Conservation (phyloP, 805 yeast genomes). For the Henningerozyma blattae region DNA sequence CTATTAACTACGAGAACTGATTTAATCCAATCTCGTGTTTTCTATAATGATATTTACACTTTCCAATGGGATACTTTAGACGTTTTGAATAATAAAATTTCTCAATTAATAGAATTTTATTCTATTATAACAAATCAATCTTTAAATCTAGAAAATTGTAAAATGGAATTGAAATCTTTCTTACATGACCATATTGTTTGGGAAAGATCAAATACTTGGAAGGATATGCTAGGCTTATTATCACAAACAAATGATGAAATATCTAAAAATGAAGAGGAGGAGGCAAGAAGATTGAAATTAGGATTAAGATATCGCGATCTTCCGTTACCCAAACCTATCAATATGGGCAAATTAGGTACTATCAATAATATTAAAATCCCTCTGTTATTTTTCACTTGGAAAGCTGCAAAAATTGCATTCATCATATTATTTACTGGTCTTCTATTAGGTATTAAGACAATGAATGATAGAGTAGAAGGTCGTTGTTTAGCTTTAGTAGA, state of each 20-base stretch:
- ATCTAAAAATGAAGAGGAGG: constrained; percentile 34
- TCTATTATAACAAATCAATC: constrained; percentile 34
- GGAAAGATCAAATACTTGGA: constrained; percentile 96
- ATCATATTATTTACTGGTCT: constrained; percentile 42
- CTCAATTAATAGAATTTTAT: constrained; percentile 39
- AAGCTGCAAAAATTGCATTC: constrained; percentile 35
- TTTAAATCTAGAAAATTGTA: constrained; percentile 31
- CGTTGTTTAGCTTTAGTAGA: constrained; percentile 57
- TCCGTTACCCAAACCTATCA: constrained; percentile 17
- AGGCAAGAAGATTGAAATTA: constrained; percentile 8
- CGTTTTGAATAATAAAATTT: constrained; percentile 41
- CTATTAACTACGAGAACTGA: constrained; percentile 39
- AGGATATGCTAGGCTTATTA: constrained; percentile 82
- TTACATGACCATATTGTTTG: constrained; percentile 88
- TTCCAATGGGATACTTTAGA: constrained; percentile 40
- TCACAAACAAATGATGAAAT: constrained; percentile 22
- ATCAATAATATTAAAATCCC: constrained; percentile 31
- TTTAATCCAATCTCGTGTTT: constrained; percentile 32
- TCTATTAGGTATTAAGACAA: constrained; percentile 45
- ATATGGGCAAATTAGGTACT: neutral
- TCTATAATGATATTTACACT: constrained; percentile 39
- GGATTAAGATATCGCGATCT: constrained; percentile 23
- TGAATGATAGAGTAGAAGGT: constrained; percentile 47
- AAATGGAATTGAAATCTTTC: constrained; percentile 43
- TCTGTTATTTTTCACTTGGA: constrained; percentile 33